Evolutionary conservation across 495 filamentous ascomycete genomes (phyloP).

Genomic region (Trichoderma orchidacearum): DNA sequence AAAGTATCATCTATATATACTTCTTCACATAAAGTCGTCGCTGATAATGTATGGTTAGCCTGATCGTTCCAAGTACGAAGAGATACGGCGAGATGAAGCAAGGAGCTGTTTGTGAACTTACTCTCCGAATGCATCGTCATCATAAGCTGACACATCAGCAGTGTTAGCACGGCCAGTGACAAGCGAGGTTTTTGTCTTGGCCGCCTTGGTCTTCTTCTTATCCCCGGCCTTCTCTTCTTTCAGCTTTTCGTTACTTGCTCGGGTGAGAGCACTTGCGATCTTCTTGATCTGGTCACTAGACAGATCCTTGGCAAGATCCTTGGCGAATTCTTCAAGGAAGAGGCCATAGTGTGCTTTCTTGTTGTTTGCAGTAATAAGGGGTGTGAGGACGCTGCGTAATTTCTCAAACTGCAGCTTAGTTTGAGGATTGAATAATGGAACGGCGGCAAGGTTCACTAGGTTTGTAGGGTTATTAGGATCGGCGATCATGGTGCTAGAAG

Average conservation of each 20-base stretch:
- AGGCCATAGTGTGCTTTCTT: constrained; percentile 85
- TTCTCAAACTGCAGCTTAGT: constrained; percentile 74
- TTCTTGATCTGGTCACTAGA: constrained; percentile 91
- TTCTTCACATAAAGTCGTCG: constrained; percentile 38
- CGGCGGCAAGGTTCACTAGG: constrained; percentile 61
- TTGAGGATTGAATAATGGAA: constrained; percentile 77
- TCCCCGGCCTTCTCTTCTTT: constrained; percentile 93
- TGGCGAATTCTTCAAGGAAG: constrained; percentile 83
- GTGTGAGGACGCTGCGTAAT: constrained; percentile 59
- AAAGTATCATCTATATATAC: neutral
- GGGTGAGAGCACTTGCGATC: constrained; percentile 69
- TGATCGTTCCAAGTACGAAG: neutral
- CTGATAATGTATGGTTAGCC: constrained; percentile 7
- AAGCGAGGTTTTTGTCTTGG: constrained; percentile 82
- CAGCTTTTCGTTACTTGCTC: constrained; percentile 93
- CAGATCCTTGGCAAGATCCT: constrained; percentile 77
- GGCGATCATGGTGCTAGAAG: constrained; percentile 48
- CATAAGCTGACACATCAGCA: constrained; percentile 62
- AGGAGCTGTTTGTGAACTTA: constrained; percentile 27
- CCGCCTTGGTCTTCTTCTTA: constrained; percentile 95
- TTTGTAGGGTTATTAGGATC: constrained; percentile 60
- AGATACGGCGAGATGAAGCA: neutral
- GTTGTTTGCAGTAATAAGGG: constrained; percentile 54
- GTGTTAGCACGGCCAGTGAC: constrained; percentile 53
- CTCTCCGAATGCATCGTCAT: constrained; percentile 64